Conservation (phyloP, 106 monocot genomes). For the Vanilla planifolia region DNA sequence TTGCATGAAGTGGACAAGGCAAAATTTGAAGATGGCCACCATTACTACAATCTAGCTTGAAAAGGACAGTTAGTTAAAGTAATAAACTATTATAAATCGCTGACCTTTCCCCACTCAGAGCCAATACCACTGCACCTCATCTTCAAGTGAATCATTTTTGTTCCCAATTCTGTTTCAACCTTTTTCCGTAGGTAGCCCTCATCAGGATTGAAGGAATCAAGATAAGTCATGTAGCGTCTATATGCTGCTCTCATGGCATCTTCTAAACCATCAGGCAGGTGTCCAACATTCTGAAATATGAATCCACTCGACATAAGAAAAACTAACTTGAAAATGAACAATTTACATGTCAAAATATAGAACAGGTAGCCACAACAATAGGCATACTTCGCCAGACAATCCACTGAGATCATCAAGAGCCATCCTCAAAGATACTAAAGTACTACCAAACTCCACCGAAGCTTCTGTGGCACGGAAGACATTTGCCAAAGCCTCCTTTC, state of each 20-base stretch:
- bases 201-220: conserved; percentile 82
- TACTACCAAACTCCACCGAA: conserved; percentile 68
- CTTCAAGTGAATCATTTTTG: conserved; percentile 92
- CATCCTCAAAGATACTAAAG: conserved; percentile 85
- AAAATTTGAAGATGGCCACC: too few relatives aligned
- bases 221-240: conserved; percentile 73
- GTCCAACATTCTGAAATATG: conserved; percentile 60
- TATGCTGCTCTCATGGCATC: conserved; percentile 75
- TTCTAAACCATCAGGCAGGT: conserved; percentile 52
- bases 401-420: conserved; percentile 88
- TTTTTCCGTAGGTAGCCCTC: conserved; percentile 81
- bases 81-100: too few relatives aligned
- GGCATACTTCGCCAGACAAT: conserved; percentile 73
- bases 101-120: conserved; percentile 97
- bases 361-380: not conserved
- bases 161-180: conserved; percentile 87
- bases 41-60: too few relatives aligned
- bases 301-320: conserved; percentile 1
- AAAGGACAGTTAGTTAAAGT: too few relatives aligned
- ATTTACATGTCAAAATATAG: not conserved
- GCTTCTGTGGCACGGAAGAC: conserved; percentile 82
- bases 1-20: too few relatives aligned
- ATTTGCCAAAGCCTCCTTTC: conserved; percentile 61
- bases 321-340: not conserved
- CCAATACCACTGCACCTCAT: conserved; percentile 95